phyloP scores from a whole-genome alignment of 73 alveolate genomes.

The Paramecium pentaurelia region DNA sequence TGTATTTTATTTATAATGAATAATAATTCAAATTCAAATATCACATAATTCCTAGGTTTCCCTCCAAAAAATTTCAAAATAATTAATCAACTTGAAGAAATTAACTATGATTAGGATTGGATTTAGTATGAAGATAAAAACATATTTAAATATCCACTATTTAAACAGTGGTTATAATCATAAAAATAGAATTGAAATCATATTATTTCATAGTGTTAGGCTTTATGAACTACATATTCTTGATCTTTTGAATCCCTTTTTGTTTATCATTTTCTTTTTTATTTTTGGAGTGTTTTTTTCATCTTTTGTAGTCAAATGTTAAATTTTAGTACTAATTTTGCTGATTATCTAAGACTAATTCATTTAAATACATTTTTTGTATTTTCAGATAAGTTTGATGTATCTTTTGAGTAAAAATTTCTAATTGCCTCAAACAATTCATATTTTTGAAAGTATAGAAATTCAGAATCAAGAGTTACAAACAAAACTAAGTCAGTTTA shows the following conservation, averaged over 20 bases:
- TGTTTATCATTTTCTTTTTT: not conserved
- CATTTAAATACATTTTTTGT: not conserved
- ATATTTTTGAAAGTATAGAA: not conserved
- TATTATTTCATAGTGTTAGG: not conserved
- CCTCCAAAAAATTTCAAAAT: not conserved
- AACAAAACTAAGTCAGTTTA: not conserved
- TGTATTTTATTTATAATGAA: not conserved
- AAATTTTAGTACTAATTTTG: not conserved
- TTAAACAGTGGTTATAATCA: not conserved
- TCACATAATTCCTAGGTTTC: not conserved
- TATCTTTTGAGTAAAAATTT: not conserved
- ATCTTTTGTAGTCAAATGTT: not conserved
- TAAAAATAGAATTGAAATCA: not conserved
- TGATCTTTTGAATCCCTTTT: not conserved
- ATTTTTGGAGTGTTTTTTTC: not conserved
- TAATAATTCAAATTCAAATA: not conserved
- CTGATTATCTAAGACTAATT: not conserved
- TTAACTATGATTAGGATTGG: not conserved
- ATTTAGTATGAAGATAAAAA: not conserved
- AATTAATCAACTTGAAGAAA: not conserved
- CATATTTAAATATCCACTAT: not conserved
- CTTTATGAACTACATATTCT: not conserved
- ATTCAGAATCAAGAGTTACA: slow-evolving; percentile 19
- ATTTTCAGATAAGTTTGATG: not conserved
- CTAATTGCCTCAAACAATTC: not conserved